Evolutionary conservation across 2,329 filamentous ascomycete species (phyloP).

Genomic region (Microcera coccophila): DNA sequence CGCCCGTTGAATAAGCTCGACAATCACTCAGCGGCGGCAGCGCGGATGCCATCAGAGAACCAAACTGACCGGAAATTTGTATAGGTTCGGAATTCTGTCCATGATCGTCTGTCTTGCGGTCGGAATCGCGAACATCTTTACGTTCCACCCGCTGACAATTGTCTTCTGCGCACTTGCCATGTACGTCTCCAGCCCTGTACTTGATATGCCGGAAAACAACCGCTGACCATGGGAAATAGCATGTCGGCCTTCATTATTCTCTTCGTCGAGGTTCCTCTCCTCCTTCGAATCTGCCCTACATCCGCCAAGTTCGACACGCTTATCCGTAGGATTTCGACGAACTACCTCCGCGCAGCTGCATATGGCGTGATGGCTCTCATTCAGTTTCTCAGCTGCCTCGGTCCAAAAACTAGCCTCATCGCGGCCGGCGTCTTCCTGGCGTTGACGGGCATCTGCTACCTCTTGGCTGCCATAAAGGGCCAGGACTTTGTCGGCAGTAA

Average conservation of each 20-base stretch:
- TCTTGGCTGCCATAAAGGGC: conserved; percentile 72
- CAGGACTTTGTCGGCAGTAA: conserved; percentile 90
- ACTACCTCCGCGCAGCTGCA: conserved; percentile 91
- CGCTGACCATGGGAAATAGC: conserved; percentile 40
- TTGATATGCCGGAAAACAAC: conserved; percentile 1
- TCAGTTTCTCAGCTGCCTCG: conserved; percentile 77
- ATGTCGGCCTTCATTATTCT: conserved; percentile 69
- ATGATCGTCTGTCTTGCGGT: conserved; percentile 69
- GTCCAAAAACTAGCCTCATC: conserved; percentile 67
- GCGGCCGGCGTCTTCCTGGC: conserved; percentile 79
- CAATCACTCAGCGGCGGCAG: too few species aligned
- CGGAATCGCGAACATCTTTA: conserved; percentile 65
- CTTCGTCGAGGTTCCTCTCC: conserved; percentile 87
- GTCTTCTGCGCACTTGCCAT: conserved; percentile 52
- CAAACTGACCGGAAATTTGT: conserved; percentile 14
- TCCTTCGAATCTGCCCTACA: conserved; percentile 96
- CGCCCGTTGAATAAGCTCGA: conserved; percentile 7
- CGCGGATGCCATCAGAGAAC: too few species aligned
- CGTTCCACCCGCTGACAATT: conserved; percentile 45
- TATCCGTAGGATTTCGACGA: conserved; percentile 89
- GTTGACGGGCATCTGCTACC: conserved; percentile 76
- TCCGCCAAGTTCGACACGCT: conserved; percentile 82
- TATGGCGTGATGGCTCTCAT: conserved; percentile 77
- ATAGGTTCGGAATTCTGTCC: conserved; percentile 64
- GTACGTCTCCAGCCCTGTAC: conserved; percentile 37